Conservation (phyloP, 1,284 basidiomycete genomes). For the Ganoderma leucocontextum region DNA sequence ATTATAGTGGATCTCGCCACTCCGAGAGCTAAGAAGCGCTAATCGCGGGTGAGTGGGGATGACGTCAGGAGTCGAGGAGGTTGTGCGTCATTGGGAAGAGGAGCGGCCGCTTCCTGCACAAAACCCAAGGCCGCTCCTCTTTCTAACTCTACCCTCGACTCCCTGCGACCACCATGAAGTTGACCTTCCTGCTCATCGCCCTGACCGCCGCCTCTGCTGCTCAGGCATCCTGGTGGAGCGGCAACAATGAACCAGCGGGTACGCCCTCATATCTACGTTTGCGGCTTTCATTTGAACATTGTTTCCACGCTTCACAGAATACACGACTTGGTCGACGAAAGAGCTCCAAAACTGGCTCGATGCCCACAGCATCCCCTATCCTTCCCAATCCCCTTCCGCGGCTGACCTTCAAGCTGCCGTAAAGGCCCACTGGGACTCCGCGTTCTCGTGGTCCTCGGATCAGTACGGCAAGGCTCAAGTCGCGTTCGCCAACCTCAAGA, state of each 20-base stretch:
- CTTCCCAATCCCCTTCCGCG: slow-evolving; percentile 55
- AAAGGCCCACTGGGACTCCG: slow-evolving; percentile 35
- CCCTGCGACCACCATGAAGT: slow-evolving; percentile 47
- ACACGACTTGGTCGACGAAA: slow-evolving; percentile 38
- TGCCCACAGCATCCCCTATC: slow-evolving; percentile 64
- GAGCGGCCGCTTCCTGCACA: slow-evolving; percentile 15
- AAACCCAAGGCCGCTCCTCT: slow-evolving; percentile 12
- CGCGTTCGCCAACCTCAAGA: slow-evolving; percentile 46
- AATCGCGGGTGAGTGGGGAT: background rate
- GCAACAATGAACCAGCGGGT: slow-evolving; percentile 35
- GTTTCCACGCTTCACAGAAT: slow-evolving; percentile 21
- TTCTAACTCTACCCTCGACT: slow-evolving; percentile 24
- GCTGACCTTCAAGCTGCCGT: slow-evolving; percentile 35
- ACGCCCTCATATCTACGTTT: background rate
- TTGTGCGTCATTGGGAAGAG: slow-evolving; percentile 7
- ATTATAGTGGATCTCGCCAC: too few relatives aligned
- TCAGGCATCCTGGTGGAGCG: slow-evolving; percentile 65
- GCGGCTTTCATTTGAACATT: background rate
- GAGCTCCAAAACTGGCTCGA: slow-evolving; percentile 77
- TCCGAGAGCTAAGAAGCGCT: too few relatives aligned
- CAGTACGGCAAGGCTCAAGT: slow-evolving; percentile 70
- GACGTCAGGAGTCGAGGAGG: slow-evolving; percentile 3
- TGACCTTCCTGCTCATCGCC: slow-evolving; percentile 47
- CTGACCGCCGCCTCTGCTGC: slow-evolving; percentile 45
- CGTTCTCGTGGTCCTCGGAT: slow-evolving; percentile 71